Base-by-base conservation (phyloP, 2,329 filamentous ascomycete species). In the Ceratocystis papillata region DNA sequence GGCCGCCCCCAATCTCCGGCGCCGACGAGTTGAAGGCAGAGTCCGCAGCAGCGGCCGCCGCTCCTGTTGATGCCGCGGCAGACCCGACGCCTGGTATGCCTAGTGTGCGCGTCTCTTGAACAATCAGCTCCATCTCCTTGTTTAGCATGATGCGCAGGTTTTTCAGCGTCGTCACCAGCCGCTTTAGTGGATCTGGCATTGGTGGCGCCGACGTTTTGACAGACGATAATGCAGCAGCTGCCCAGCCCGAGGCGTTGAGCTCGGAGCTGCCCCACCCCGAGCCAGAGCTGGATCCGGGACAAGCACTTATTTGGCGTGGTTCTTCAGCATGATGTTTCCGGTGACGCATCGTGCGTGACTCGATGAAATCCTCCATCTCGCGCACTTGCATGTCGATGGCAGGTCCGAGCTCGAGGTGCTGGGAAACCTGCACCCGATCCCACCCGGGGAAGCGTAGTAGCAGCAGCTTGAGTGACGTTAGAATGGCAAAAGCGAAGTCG, bases 391-490 rank as follows among this genome's bases (percentile, higher is more conserved):
- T 68, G 17, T 73, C 70, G 20, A 77, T 65, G n/a, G 72, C 69
- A 12, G 69, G 66, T 3, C 72, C 72, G 63, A 77, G 71, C 25
- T 69, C 70, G 12, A 80, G 71, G 67, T 79, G 75, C 25, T 71
- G 68, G 4, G 75, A 72, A 25, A 77, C 75, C 1, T 72, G 70
- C 1, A 70, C 70, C 2, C 76, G 71, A 62, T 81, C 76, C 80
- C 79, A 81, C 0, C 79, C 79, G 0, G 79, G 77, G 0, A 77
- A 68, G 48, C 75, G 74, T 12, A 81, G 72, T 10, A 76, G 77
- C 67, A 79, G 73, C n/a, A 82, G 74, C 70, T 78, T 79, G 20
- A 81, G 74, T 48, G 73, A 75, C 0, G 75, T 77, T 68, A 82
- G 74, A 69, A 81, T 75, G 37, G 76, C 74, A 69, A 77, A 81